A percentile compares a stretch with the other conserved stretches of the same genome.
phyloP scores from a whole-genome alignment of 192 early-diverging fungal species.

The Rhizoclosmatium globosum region DNA sequence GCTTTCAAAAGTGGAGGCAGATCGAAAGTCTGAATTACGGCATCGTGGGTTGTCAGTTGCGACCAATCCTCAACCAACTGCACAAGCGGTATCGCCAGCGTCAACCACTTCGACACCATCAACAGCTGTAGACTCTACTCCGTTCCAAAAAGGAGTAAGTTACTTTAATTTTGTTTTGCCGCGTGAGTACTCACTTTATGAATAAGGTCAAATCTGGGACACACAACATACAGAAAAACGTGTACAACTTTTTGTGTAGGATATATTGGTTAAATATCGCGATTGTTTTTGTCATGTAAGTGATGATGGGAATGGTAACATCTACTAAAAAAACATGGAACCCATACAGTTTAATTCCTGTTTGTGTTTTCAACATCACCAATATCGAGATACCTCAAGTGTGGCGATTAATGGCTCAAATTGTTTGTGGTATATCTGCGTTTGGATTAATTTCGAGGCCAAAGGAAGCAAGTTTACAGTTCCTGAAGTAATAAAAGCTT shows the following conservation, averaged over 20 bases:
- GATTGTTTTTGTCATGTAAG: constrained; percentile 31
- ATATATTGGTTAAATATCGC: constrained; percentile 29
- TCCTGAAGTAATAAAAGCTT: too few species aligned
- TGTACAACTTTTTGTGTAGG: constrained; percentile 15
- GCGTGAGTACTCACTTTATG: neutral
- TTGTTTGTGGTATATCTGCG: constrained; percentile 20
- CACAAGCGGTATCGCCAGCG: neutral
- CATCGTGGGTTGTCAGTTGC: neutral
- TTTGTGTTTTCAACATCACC: constrained; percentile 22
- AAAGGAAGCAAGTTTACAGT: neutral
- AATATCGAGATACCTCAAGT: constrained; percentile 16
- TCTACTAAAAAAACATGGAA: neutral
- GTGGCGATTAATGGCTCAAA: constrained; percentile 27
- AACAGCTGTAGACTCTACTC: constrained; percentile 7
- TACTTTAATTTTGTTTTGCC: neutral
- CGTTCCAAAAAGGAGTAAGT: constrained; percentile 1
- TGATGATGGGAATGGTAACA: neutral
- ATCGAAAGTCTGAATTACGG: neutral
- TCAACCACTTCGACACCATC: constrained; percentile 4
- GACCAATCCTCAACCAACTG: neutral
- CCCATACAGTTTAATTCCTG: constrained; percentile 16
- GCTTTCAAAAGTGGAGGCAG: neutral
- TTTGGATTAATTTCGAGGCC: constrained; percentile 19
- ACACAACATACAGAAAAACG: neutral
- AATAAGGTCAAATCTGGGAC: neutral